These are phyloP conservation scores for Carex littledalei DNA, from an alignment of 176 grass and related monocot genomes.

Conservation along the genomic window DNA sequence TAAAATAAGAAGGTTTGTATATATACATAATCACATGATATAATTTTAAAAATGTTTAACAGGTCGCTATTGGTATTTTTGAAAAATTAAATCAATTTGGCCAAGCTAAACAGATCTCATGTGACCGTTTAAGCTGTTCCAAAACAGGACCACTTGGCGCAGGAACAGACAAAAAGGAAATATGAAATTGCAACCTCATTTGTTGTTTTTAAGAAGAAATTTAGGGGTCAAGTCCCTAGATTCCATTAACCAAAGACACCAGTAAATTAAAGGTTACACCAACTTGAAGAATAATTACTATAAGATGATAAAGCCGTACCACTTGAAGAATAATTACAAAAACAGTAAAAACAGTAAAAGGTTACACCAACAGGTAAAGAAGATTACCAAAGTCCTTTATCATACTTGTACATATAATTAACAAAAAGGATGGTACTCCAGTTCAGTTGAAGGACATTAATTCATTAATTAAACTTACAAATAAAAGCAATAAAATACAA, in stretches of 20 bases:
- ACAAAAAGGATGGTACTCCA: constrained; percentile 3
- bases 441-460: neutral
- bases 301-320: neutral
- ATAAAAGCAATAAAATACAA: constrained; percentile 8
- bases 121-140: neutral
- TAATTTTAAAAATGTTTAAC: neutral
- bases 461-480: constrained; percentile 12
- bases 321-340: neutral
- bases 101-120: neutral
- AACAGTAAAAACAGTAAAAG: neutral
- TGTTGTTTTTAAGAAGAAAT: neutral
- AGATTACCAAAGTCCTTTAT: neutral
- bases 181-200: neutral
- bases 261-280: no score
- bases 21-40: neutral
- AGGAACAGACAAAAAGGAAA: neutral
- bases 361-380: neutral
- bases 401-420: constrained; percentile 19
- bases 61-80: neutral
- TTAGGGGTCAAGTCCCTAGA: no score
- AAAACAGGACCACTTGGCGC: neutral
- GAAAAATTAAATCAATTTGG: neutral
- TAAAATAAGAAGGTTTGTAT: neutral
- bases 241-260: no score
- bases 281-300: neutral